Evolutionary conservation across 192 early-diverging fungal species (phyloP).

Genomic region (Allomyces javanicus): DNA sequence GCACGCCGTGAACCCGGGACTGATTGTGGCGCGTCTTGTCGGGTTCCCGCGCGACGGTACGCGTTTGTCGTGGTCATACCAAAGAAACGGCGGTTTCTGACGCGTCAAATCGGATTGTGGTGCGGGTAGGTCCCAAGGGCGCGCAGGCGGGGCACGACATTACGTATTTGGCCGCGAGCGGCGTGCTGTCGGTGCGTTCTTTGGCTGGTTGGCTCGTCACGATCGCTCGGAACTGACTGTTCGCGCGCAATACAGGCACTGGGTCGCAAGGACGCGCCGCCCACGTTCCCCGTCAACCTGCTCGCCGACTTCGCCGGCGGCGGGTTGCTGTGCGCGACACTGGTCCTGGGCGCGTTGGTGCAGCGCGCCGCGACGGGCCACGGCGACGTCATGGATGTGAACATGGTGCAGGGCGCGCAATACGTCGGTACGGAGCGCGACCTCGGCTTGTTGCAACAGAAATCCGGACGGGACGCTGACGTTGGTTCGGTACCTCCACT

Average conservation of each 20-base stretch:
- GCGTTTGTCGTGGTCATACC: too few relatives aligned
- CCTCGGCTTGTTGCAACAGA: neutral
- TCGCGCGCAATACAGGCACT: neutral
- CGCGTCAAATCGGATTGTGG: too few relatives aligned
- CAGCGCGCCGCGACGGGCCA: neutral
- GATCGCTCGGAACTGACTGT: too few relatives aligned
- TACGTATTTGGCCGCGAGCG: neutral
- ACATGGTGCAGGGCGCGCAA: neutral
- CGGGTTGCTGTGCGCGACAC: neutral
- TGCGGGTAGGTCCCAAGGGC: neutral
- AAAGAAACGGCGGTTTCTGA: too few relatives aligned
- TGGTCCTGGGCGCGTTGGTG: neutral
- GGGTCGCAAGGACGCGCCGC: neutral
- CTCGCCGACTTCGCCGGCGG: neutral
- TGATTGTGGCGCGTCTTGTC: neutral
- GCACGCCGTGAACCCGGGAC: neutral
- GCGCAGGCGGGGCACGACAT: neutral
- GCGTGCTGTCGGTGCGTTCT: neutral
- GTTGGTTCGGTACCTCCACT: neutral
- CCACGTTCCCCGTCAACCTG: neutral
- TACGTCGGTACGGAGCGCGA: neutral
- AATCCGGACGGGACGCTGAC: neutral
- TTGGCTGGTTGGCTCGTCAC: too few relatives aligned
- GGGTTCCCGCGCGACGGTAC: neutral
- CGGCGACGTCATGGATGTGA: neutral